These are phyloP conservation scores for Tephrocybe sp. DNA, from an alignment of 768 basidiomycete genomes.

Conservation along the genomic window DNA sequence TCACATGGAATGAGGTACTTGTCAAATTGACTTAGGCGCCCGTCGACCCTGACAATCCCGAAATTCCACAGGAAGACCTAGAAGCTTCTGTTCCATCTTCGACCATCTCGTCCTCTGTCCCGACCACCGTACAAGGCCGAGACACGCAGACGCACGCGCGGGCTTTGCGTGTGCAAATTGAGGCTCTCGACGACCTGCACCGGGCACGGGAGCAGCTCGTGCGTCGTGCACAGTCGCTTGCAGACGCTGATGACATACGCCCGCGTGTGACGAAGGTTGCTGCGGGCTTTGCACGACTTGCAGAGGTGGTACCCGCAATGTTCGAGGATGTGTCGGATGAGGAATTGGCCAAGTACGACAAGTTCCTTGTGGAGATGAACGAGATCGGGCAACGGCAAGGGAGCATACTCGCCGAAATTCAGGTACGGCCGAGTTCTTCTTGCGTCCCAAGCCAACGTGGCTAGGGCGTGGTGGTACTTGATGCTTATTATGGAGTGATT, in stretches of 20 bases:
- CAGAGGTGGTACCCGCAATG: slow-evolving; percentile 78
- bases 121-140: slow-evolving; percentile 38
- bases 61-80: slow-evolving; percentile 52
- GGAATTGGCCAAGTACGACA: slow-evolving; percentile 81
- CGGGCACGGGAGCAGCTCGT: slow-evolving; percentile 62
- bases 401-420: slow-evolving; percentile 62
- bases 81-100: slow-evolving; percentile 72
- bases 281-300: slow-evolving; percentile 61
- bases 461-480: not conserved
- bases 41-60: not conserved
- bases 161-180: slow-evolving; percentile 70
- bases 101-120: slow-evolving; percentile 33
- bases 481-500: not conserved
- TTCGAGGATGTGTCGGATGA: slow-evolving; percentile 84
- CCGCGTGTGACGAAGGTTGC: slow-evolving; percentile 67
- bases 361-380: slow-evolving; percentile 60
- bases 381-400: slow-evolving; percentile 61
- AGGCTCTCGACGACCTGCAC: slow-evolving; percentile 75
- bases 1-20: slow-evolving; percentile 68
- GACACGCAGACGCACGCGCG: slow-evolving; percentile 66
- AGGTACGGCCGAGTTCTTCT: slow-evolving; percentile 45
- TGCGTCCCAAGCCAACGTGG: not conserved
- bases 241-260: slow-evolving; percentile 72
- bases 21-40: not conserved
- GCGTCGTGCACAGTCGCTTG: slow-evolving; percentile 59